phyloP scores from a whole-genome alignment of 305 asterid species.

The Fraxinus latifolia region DNA sequence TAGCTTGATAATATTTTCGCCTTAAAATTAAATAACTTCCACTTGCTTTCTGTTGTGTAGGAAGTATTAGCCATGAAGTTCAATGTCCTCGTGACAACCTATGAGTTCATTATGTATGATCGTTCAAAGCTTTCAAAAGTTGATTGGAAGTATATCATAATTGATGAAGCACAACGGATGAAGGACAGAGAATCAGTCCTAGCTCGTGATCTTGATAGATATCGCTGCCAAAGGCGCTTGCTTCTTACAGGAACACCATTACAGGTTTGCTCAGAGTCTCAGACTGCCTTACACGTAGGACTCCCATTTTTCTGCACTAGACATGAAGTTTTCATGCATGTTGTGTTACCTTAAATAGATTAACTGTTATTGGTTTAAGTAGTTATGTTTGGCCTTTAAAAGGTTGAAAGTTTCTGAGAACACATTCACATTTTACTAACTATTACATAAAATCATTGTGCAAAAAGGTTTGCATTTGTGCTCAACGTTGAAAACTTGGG shows the following conservation, averaged over 20 bases:
- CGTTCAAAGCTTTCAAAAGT: conserved; percentile 86
- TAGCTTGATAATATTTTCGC: conserved; percentile 15
- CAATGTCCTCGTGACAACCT: conserved; percentile 92
- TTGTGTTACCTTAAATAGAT: background rate
- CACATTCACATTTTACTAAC: conserved; percentile 3
- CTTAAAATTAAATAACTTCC: conserved; percentile 18
- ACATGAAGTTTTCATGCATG: conserved; percentile 11
- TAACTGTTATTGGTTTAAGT: background rate
- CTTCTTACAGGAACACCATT: conserved; percentile 99
- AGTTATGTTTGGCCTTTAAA: conserved; percentile 1
- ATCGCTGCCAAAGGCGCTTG: conserved; percentile 99
- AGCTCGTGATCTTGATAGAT: conserved; percentile 99
- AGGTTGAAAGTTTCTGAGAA: conserved; percentile 6
- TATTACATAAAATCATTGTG: background rate
- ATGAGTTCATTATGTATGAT: conserved; percentile 88
- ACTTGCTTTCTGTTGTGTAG: conserved; percentile 47
- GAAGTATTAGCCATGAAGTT: conserved; percentile 94
- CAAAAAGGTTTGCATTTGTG: background rate
- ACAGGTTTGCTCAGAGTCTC: conserved; percentile 52
- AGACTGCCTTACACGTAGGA: conserved; percentile 19
- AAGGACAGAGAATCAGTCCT: conserved; percentile 98
- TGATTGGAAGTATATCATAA: conserved; percentile 95
- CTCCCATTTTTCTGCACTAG: conserved; percentile 7
- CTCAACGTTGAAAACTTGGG: conserved; percentile 1
- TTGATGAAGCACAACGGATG: conserved; percentile 99